Evolutionary conservation across 176 grass and related monocot genomes (phyloP), one percentile per base, ranked within the genome.

Genomic region (Phyllostachys edulis): DNA sequence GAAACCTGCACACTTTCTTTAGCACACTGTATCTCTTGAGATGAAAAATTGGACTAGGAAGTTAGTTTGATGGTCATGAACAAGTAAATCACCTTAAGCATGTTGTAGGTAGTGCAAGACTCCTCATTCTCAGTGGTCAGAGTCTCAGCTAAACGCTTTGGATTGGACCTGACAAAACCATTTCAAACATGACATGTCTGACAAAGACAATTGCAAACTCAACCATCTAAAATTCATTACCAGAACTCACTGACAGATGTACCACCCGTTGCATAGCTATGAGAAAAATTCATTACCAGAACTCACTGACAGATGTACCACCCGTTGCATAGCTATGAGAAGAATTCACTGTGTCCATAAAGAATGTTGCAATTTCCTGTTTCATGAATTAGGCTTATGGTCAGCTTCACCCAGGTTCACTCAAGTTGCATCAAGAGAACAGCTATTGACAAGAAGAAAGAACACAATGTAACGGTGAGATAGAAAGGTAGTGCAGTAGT

Each of bases 231-330:
- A 78, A 12, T 54, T 9, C 8, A 5, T 80, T 92, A 99, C 96
- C 96, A 99, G 69, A 95, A 98, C 87, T 98, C 96, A 84, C 87
- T 90, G 46, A 98, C 89, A 41, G 93, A 94, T 40, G 91, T 98
- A 69, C 96, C 96, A 24, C 96, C 96, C 1, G 93, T 98, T 21
- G 96, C 93, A 32, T 98, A 98, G 52, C 49, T 86, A 24, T 98
- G 96, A 44, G 96, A 98, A 80, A 93, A 98, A 71, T 98, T 96
- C 17, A 98, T 80, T 92, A 99, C 96, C 96, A 99, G 69, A 95
- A 98, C 87, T 98, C 96, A 84, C 87, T 90, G 46, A 98, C 89
- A 41, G 93, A 94, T 40, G 91, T 98, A 69, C 96, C 96, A 24
- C 96, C 96, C 1, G 93, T 98, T 21, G 96, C 93, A 32, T 98